phyloP scores from a whole-genome alignment of 192 early-diverging fungal species.

The Funneliformis mosseae region DNA sequence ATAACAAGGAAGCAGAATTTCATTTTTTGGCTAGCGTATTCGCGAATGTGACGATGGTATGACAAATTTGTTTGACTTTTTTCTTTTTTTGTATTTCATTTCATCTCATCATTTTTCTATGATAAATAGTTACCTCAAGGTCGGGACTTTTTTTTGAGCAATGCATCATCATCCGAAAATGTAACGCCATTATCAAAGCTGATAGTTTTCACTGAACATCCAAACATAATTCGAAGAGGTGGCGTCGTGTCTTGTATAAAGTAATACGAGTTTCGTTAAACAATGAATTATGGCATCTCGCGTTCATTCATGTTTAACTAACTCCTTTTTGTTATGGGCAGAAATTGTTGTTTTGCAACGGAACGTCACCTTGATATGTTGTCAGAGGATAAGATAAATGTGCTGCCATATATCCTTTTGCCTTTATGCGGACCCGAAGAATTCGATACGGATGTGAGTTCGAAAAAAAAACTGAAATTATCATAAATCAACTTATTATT shows the following conservation, averaged over 20 bases:
- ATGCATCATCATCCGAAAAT: slow-evolving; percentile 61
- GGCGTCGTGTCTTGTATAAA: slow-evolving; percentile 88
- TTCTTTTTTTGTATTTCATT: neutral
- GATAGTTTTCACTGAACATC: slow-evolving; percentile 83
- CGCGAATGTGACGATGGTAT: slow-evolving; percentile 77
- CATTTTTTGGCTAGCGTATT: slow-evolving; percentile 92
- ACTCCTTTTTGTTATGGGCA: slow-evolving; percentile 28
- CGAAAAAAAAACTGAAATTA: neutral
- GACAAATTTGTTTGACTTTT: neutral
- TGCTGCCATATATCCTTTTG: slow-evolving; percentile 85
- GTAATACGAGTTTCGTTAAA: slow-evolving; percentile 42
- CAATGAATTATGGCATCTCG: neutral
- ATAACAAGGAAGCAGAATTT: slow-evolving; percentile 80
- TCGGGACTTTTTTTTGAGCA: slow-evolving; percentile 69
- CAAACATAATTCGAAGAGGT: slow-evolving; percentile 82
- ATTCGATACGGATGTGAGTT: slow-evolving; percentile 77
- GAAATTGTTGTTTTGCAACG: slow-evolving; percentile 82
- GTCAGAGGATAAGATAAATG: slow-evolving; percentile 70
- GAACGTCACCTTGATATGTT: slow-evolving; percentile 68
- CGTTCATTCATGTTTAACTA: neutral
- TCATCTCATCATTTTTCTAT: neutral
- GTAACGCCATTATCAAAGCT: slow-evolving; percentile 81
- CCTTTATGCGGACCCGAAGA: slow-evolving; percentile 93
- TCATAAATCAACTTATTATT: neutral
- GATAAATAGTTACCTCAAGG: slow-evolving; percentile 57